Evolutionary conservation across 805 yeast genomes (phyloP).

Genomic region (Kluyveromyces lactis): DNA sequence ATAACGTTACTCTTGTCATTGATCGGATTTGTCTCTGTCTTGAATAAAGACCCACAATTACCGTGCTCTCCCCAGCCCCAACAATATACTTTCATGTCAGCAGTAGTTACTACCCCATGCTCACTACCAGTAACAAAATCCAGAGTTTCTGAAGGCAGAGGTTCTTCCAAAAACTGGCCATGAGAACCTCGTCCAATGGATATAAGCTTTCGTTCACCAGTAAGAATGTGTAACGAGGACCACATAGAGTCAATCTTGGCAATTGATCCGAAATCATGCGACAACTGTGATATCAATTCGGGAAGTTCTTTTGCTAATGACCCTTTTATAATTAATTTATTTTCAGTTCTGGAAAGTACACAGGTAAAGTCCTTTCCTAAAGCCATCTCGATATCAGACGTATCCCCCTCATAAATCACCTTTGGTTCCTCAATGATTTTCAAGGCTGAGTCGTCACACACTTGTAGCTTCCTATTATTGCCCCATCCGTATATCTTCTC

Average conservation of each 20-base stretch:
- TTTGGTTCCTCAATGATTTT: slow-evolving; percentile 13
- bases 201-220: slow-evolving; percentile 18
- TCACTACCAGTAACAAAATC: slow-evolving; percentile 66
- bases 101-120: slow-evolving; percentile 52
- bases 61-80: slow-evolving; percentile 99
- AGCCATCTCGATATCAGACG: slow-evolving; percentile 12
- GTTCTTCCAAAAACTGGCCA: slow-evolving; percentile 45
- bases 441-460: slow-evolving; percentile 23
- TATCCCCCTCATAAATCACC: slow-evolving; percentile 10
- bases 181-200: slow-evolving; percentile 74
- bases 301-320: slow-evolving; percentile 9
- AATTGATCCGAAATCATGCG: neutral
- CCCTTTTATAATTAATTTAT: slow-evolving; percentile 10
- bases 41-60: slow-evolving; percentile 56
- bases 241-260: slow-evolving; percentile 44
- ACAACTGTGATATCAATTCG: slow-evolving; percentile 14
- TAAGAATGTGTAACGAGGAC: slow-evolving; percentile 60
- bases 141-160: slow-evolving; percentile 7
- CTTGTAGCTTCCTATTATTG: slow-evolving; percentile 39
- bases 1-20: slow-evolving; percentile 21
- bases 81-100: slow-evolving; percentile 35
- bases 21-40: slow-evolving; percentile 2
- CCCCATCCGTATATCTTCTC: slow-evolving; percentile 50
- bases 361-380: slow-evolving; percentile 25
- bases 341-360: slow-evolving; percentile 9